Percentiles rank a stretch among this genome's conserved stretches.
phyloP scores from a whole-genome alignment of 1,284 basidiomycete species.

The Rhodotorula sp. region DNA sequence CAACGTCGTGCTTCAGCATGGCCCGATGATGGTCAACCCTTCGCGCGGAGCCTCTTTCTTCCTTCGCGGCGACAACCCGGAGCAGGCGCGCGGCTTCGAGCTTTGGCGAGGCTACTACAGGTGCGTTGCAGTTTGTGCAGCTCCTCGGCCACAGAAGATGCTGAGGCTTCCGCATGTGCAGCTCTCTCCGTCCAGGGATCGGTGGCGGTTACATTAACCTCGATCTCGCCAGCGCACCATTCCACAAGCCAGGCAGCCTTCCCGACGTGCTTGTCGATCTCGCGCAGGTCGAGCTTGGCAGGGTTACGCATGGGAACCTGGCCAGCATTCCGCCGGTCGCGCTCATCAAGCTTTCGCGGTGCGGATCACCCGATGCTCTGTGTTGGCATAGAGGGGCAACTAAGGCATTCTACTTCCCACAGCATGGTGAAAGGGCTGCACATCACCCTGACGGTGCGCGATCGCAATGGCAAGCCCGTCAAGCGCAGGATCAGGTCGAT shows the following conservation, averaged over 20 bases:
- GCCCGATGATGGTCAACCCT: slow-evolving; percentile 12
- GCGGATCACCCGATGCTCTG: no score
- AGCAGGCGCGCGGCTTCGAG: neutral
- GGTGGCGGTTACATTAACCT: slow-evolving; percentile 12
- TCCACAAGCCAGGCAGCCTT: neutral
- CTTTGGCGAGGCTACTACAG: slow-evolving; percentile 24
- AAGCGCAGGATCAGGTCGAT: neutral
- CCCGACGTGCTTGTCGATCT: neutral
- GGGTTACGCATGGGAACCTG: no score
- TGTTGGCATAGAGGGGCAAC: no score
- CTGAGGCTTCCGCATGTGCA: neutral
- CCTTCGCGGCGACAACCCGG: slow-evolving; percentile 1
- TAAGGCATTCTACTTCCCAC: no score
- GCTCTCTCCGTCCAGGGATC: slow-evolving; percentile 9
- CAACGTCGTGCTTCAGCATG: slow-evolving; percentile 25
- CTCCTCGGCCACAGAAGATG: no score
- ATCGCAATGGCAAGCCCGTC: slow-evolving; percentile 4
- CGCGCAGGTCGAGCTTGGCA: no score
- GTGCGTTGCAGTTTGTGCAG: no score
- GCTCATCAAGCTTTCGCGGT: neutral
- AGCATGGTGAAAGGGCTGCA: neutral
- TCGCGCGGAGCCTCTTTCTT: slow-evolving; percentile 12
- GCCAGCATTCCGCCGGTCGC: no score
- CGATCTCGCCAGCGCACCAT: slow-evolving; percentile 9
- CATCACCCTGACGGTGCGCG: neutral